Conservation (phyloP, 2,329 filamentous ascomycete genomes). For the Pleurostoma richardsiae region DNA sequence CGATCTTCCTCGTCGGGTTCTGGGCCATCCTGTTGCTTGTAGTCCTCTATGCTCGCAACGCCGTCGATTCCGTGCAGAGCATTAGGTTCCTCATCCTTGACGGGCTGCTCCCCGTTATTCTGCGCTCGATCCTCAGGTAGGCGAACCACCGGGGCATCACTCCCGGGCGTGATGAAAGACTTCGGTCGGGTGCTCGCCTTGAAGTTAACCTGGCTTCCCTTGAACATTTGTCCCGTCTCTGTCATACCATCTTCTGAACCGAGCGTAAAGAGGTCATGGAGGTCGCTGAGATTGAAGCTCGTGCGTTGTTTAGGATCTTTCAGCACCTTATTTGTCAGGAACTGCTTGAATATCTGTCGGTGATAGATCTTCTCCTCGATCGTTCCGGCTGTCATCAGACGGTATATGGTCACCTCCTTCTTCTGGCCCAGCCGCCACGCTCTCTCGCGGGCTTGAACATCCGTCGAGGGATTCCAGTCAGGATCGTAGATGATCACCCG, state of each 20-base stretch:
- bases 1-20: constrained; percentile 59
- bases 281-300: constrained; percentile 81
- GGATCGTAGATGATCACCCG: constrained; percentile 98
- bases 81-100: constrained; percentile 15
- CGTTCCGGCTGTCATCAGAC: constrained; percentile 95
- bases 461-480: constrained; percentile 97
- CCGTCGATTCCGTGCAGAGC: constrained; percentile 32
- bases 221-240: constrained; percentile 82
- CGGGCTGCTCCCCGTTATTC: constrained; percentile 9
- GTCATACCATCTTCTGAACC: constrained; percentile 65
- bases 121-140: not conserved
- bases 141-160: constrained; percentile 11
- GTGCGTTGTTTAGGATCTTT: constrained; percentile 91
- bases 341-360: constrained; percentile 97
- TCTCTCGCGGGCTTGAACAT: constrained; percentile 89
- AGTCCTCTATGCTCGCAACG: constrained; percentile 62
- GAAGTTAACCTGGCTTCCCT: constrained; percentile 73
- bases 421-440: constrained; percentile 96
- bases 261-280: constrained; percentile 87
- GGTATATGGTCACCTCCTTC: constrained; percentile 90
- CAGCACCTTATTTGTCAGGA: constrained; percentile 92
- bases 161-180: constrained; percentile 20
- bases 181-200: constrained; percentile 19
- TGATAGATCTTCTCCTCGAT: constrained; percentile 99
- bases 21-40: constrained; percentile 45